These are phyloP conservation scores for Cryptococcus wingfieldii DNA, from an alignment of 1,284 basidiomycete genomes.

Conservation along the genomic window DNA sequence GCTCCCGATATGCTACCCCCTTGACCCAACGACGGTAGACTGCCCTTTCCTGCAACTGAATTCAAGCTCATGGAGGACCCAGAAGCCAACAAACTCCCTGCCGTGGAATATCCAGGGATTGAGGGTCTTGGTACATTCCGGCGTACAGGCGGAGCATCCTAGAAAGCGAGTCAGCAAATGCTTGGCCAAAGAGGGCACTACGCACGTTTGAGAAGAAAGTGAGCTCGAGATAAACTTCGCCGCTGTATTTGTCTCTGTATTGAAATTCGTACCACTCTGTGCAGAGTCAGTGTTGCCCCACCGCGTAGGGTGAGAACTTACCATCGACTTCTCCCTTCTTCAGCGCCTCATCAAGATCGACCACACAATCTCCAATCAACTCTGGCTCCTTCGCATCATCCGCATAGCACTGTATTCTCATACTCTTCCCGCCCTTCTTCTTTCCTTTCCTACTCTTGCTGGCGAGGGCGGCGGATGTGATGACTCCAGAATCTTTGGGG, in stretches of 20 bases:
- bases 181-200: constrained; percentile 19
- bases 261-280: constrained; percentile 89
- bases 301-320: constrained; percentile 49
- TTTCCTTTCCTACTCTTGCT: constrained; percentile 50
- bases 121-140: constrained; percentile 39
- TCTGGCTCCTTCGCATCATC: constrained; percentile 94
- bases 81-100: constrained; percentile 5
- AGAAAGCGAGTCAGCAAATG: neutral
- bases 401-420: constrained; percentile 85
- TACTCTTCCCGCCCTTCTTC: constrained; percentile 55
- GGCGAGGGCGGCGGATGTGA: constrained; percentile 50
- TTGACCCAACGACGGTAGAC: constrained; percentile 16
- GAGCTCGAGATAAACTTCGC: constrained; percentile 88
- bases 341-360: constrained; percentile 84
- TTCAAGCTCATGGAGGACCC: neutral
- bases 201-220: constrained; percentile 93
- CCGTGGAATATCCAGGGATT: constrained; percentile 21
- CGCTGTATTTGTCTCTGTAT: constrained; percentile 86
- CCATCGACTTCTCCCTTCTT: constrained; percentile 96
- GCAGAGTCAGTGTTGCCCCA: neutral
- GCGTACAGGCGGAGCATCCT: constrained; percentile 45
- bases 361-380: constrained; percentile 83
- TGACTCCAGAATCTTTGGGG: constrained; percentile 27
- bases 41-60: neutral
- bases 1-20: constrained; percentile 38